Base-by-base conservation (phyloP, 352 stramenopile genomes). In the Globisporangium nunn region DNA sequence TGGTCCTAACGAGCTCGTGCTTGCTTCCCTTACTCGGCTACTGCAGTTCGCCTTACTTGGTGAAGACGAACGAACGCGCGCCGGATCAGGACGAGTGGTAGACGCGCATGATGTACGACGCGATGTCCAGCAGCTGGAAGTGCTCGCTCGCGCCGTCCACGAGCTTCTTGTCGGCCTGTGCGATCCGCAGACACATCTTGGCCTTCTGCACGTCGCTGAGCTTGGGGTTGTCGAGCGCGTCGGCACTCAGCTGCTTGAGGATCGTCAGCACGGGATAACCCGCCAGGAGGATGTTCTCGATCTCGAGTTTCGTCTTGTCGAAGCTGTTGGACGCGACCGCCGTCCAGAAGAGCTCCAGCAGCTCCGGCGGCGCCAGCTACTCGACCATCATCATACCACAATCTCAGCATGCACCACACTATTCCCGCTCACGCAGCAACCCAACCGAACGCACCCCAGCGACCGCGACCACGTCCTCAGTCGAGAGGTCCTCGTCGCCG, bases 41-140 rank as follows among this genome's bases (percentile, higher is more conserved):
- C n/a, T n/a, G n/a, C n/a, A n/a, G n/a, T n/a, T n/a, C n/a, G n/a
- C n/a, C n/a, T n/a, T n/a, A n/a, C n/a, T n/a, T n/a, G n/a, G n/a
- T n/a, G n/a, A n/a, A n/a, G n/a, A n/a, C n/a, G n/a, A n/a, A n/a
- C n/a, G n/a, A n/a, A n/a, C n/a, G n/a, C n/a, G n/a, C 44, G 29
- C 0, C 11, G 11, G 18, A 3, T 54, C 31, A 75, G 43, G 57
- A 52, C 41, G 65, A 61, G 64, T 92, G 74, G 59, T 85, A 92
- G 14, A 78, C 64, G 43, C 80, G 74, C 80, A 94, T 91, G 50
- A 95, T 83, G 62, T 79, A 90, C 11, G 85, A 91, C 52, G 80
- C 83, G 17, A 99, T 88, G 61, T 97, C 91, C 70, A 99, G 81
- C 46, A 99, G 76, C 71, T 99, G 96, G 67, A 99, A 93, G 56